phyloP scores from a whole-genome alignment of 306 rosid genomes.

The Castanea mollissima region DNA sequence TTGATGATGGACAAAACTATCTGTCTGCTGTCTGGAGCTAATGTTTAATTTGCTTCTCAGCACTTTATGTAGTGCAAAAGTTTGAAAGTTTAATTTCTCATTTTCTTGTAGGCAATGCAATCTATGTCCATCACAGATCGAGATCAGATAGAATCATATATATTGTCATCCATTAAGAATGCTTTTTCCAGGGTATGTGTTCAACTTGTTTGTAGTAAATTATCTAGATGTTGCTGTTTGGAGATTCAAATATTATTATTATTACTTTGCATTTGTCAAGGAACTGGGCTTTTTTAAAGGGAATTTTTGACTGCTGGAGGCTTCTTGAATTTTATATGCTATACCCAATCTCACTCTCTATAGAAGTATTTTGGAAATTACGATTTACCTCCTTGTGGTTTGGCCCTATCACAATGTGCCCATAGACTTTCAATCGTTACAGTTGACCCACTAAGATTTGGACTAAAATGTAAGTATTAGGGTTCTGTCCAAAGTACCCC shows the following conservation, averaged over 20 bases:
- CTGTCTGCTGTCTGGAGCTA: not conserved
- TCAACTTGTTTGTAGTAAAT: constrained; percentile 14
- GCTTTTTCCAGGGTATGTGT: constrained; percentile 85
- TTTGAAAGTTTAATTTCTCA: constrained; percentile 19
- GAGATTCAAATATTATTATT: constrained; percentile 18
- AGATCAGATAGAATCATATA: constrained; percentile 86
- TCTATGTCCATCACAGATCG: constrained; percentile 69
- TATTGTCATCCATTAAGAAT: constrained; percentile 70
- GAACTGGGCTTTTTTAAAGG: not conserved
- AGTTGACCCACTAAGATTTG: too few relatives aligned
- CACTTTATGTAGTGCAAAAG: not conserved
- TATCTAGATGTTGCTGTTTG: constrained; percentile 20
- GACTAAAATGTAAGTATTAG: too few relatives aligned
- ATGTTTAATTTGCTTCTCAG: not conserved
- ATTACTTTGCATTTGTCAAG: not conserved
- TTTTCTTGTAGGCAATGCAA: constrained; percentile 54
- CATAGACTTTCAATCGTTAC: too few relatives aligned
- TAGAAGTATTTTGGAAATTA: not conserved
- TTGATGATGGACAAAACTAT: not conserved
- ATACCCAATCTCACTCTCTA: not conserved
- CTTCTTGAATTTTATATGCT: not conserved
- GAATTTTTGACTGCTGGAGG: not conserved
- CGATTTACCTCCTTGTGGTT: too few relatives aligned
- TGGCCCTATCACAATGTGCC: too few relatives aligned
- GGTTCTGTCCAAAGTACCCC: too few relatives aligned